Evolutionary conservation across 179 eudicot species (phyloP), one percentile per base, ranked within the genome.

Genomic region (Drosera spatulata): DNA sequence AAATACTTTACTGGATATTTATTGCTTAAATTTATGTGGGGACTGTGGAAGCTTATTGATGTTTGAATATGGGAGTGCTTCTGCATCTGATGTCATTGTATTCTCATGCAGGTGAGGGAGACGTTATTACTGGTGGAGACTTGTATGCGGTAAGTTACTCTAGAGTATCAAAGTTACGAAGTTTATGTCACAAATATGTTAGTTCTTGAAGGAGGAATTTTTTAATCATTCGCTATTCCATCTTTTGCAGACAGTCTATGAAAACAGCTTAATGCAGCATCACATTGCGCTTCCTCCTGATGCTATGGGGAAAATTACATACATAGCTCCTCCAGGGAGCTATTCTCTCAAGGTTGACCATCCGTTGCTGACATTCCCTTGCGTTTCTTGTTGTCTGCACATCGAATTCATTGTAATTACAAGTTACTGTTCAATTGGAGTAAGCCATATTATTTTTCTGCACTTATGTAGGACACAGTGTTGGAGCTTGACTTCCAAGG

Each of bases 401-500:
- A 40, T 11, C 40, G 15, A 56, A 6, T 56, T 13, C 59, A 39
- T 41, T n/a, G 6, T 15, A 39, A 9, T 39, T 22, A 8, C 12
- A 54, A 5, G 37, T 39, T 11, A 9, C 37, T 8, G 3, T 3
- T 41, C 39, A 37, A 39, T 38, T 9, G 7, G 4, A n/a, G 22
- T 51, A 10, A 56, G 66, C 33, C 4, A 55, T 44, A 37, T 62
- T 22, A 41, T 10, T 56, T 6, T 55, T 62, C 49, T 59, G 4
- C 72, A 49, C 49, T 50, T 74, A 41, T 77, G 72, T 80, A 93
- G 99, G 99, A 93, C 69, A 93, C 93, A 57, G 96, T 93, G 53
- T 74, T 93, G 61, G 96, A 93, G 82, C 90, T 93, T 66, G 96
- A 93, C 77, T 93, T 93, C 77, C 99, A 93, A 83, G 99, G 99